Base-by-base conservation (phyloP, 352 stramenopile species). In the Stramenopiles sp. region DNA sequence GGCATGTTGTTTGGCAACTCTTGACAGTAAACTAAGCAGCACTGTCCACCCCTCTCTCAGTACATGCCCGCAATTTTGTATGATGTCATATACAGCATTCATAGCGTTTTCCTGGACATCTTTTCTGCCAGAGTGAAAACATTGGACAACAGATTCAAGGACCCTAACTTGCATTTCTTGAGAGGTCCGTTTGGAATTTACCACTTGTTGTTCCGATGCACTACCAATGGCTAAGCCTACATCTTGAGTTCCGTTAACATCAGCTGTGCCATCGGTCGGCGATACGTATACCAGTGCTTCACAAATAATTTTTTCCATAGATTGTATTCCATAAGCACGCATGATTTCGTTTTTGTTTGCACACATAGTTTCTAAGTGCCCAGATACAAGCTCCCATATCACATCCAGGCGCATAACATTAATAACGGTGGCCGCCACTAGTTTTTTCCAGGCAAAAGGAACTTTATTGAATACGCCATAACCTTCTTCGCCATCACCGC, bases 141-240 rank as follows among this genome's bases (percentile, higher is more conserved):
- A 83, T 29, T 90, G 88, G 7, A 87, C 90, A 25, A 88, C 87
- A 83, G 90, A 86, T 80, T 91, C 85, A 0, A 94, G 84, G 25
- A 88, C 85, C 22, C 85, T 82, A n/a, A 94, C 83, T 4, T 94
- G 83, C 32, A 92, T 80, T 0, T 89, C 88, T 89, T 89, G 93
- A 0, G 88, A 89, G 33, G 85, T 85, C 4, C 14, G 67, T 86
- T 87, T 31, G 32, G 44, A 39, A 94, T 86, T 30, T 93, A 80
- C 67, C 93, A 90, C 0, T 90, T 90, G 75, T 87, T 93, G 0
- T 86, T 83, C 67, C 93, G 92, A 4, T 93, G 85, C 44, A 94
- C 75, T n/a, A 92, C 90, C 1, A 93, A 85, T 44, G 93, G 86
- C 0, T 88, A 89, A 14, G 85, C 84, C 0, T 93, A 85, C 39